Evolutionary conservation across 2,329 filamentous ascomycete genomes (phyloP).

Genomic region (Aspergillus flavus): DNA sequence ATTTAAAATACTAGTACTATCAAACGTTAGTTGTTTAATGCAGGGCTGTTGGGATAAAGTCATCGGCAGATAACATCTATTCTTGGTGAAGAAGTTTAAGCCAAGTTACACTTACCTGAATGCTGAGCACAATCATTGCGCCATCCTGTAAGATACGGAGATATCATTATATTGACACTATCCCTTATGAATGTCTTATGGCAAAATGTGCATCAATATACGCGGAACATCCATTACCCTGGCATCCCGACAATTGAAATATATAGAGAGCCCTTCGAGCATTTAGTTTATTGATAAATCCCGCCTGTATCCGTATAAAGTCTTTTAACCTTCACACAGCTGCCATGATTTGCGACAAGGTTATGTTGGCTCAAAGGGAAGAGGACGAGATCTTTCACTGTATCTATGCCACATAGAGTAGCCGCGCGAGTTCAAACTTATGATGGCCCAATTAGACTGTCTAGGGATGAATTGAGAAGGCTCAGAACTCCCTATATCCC

Average conservation of each 20-base stretch:
- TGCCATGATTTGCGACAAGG: background rate
- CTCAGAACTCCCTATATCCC: background rate
- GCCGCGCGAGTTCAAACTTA: background rate
- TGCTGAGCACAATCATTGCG: background rate
- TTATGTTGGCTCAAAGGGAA: background rate
- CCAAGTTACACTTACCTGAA: background rate
- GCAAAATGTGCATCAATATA: background rate
- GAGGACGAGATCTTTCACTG: background rate
- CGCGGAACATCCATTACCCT: background rate
- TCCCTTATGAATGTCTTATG: background rate
- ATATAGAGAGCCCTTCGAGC: background rate
- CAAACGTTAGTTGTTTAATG: too few species aligned
- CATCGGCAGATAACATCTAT: background rate
- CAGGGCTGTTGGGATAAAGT: too few species aligned
- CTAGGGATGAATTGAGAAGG: background rate
- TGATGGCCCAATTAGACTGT: background rate
- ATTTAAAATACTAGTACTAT: too few species aligned
- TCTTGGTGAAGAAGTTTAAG: background rate
- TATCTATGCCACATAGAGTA: background rate
- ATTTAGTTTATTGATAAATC: background rate
- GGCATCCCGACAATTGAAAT: background rate
- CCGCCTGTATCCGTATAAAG: background rate
- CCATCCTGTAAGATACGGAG: background rate
- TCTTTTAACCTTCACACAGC: background rate
- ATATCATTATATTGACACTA: background rate